Evolutionary conservation across 345 rosid species (phyloP), one percentile per base, ranked within the genome.

Genomic region (Arabidopsis arenosa): DNA sequence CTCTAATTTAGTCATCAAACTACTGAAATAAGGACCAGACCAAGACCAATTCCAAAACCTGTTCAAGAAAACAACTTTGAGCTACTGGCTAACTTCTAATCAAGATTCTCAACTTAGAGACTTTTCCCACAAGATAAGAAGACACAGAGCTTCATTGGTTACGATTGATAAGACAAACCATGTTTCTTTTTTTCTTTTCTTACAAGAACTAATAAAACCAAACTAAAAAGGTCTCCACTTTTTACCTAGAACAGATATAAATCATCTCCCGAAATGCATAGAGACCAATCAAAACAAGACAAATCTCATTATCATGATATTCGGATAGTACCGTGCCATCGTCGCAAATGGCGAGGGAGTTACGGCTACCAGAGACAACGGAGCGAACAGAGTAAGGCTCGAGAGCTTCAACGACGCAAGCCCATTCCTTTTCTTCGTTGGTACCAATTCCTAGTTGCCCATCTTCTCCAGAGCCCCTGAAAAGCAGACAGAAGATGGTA

Each of bases 381-480:
- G 97, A 96, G 75, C 87, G 84, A 41, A 96, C 94, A 40, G 80
- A 72, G 77, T 79, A 78, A 43, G 91, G 83, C 81, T 89, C 85
- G 7, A 93, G 94, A 79, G 97, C 95, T 76, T 84, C 70, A 73
- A 96, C 89, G 54, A 80, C 85, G 60, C 90, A 88, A 62, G 87
- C 92, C 89, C 92, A 79, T 67, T 91, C 93, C 74, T 82, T 93
- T 62, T 93, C 98, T 78, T 90, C 98, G 71, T 87, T 85, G 68
- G 64, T 86, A 13, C 98, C 98, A 61, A 86, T 83, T 40, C 99
- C 98, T 69, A 96, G 80, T 69, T 96, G 98, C 65, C 99, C 99
- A 79, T 96, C 99, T 80, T 96, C 99, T 63, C 98, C 99, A 13
- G 98, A 78, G 45, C 99, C 99, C 98, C 98, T 95, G 87, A 58